Conservation (phyloP, 2,329 filamentous ascomycete species). For the Curvularia sp. region DNA sequence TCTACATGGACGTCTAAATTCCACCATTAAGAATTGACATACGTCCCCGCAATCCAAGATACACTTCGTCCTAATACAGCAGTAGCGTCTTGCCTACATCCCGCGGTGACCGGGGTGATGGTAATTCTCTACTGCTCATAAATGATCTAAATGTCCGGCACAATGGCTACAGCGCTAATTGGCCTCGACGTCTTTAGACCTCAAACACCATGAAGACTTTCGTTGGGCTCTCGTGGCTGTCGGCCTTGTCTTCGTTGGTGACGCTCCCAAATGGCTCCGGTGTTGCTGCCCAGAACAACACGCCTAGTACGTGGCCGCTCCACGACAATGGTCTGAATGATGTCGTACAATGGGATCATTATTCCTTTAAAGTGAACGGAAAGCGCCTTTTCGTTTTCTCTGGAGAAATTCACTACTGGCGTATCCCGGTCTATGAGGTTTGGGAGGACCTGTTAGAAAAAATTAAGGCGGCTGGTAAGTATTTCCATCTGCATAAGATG, state of each 20-base stretch:
- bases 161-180: slow-evolving; percentile 22
- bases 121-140: slow-evolving; percentile 21
- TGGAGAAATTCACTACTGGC: slow-evolving; percentile 60
- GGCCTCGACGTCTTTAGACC: slow-evolving; percentile 23
- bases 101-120: slow-evolving; percentile 14
- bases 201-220: slow-evolving; percentile 31
- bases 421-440: slow-evolving; percentile 58
- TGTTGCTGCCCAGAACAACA: slow-evolving; percentile 34
- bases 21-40: slow-evolving; percentile 19
- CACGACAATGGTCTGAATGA: slow-evolving; percentile 58
- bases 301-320: slow-evolving; percentile 54
- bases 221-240: slow-evolving; percentile 33
- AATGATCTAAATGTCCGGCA: slow-evolving; percentile 21
- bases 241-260: slow-evolving; percentile 28
- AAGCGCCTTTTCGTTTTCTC: slow-evolving; percentile 61
- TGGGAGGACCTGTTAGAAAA: slow-evolving; percentile 62
- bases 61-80: slow-evolving; percentile 11
- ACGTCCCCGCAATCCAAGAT: slow-evolving; percentile 16
- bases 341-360: slow-evolving; percentile 62
- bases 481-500: background rate
- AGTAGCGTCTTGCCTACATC: slow-evolving; percentile 26
- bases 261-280: slow-evolving; percentile 17
- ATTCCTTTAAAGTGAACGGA: slow-evolving; percentile 60
- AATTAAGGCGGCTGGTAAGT: slow-evolving; percentile 54
- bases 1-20: slow-evolving; percentile 16